A percentile compares a stretch with the other conserved stretches of the same genome.
Evolutionary conservation across 1,284 basidiomycete species (phyloP).

Genomic region (Cryptococcus sp.): DNA sequence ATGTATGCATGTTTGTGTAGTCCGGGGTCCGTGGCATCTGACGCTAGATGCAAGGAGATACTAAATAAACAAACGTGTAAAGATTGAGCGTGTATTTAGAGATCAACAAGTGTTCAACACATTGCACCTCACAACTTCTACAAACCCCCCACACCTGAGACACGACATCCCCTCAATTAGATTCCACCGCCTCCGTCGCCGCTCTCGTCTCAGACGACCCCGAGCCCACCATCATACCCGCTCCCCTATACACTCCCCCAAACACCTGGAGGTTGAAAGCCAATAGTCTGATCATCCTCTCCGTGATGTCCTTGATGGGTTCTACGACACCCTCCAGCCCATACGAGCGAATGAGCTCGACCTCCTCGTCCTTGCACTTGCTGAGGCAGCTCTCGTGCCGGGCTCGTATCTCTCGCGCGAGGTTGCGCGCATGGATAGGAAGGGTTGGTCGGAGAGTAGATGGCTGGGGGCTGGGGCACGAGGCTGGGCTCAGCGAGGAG

Average conservation of each 20-base stretch:
- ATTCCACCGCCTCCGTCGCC: no score
- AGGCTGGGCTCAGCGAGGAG: background rate
- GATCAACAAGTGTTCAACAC: no score
- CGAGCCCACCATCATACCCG: slow-evolving; percentile 32
- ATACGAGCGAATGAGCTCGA: slow-evolving; percentile 7
- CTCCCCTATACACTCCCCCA: slow-evolving; percentile 19
- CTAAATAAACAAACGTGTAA: no score
- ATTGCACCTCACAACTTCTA: no score
- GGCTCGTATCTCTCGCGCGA: slow-evolving; percentile 4
- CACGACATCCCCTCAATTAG: no score
- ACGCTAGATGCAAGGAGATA: no score
- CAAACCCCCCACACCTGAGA: no score
- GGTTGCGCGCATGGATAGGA: background rate
- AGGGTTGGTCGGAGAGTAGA: background rate
- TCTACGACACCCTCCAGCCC: slow-evolving; percentile 19
- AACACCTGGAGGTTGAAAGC: slow-evolving; percentile 35
- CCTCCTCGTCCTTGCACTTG: slow-evolving; percentile 8
- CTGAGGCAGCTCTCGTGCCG: slow-evolving; percentile 6
- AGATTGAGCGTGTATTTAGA: no score
- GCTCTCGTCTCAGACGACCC: background rate
- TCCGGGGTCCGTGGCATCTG: no score
- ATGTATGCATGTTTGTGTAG: no score
- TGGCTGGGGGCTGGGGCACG: background rate
- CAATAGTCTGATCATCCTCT: slow-evolving; percentile 25
- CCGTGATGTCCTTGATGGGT: slow-evolving; percentile 21